These are phyloP conservation scores for Hagleromyces aurorensis DNA, from an alignment of 805 yeast species.

Conservation along the genomic window DNA sequence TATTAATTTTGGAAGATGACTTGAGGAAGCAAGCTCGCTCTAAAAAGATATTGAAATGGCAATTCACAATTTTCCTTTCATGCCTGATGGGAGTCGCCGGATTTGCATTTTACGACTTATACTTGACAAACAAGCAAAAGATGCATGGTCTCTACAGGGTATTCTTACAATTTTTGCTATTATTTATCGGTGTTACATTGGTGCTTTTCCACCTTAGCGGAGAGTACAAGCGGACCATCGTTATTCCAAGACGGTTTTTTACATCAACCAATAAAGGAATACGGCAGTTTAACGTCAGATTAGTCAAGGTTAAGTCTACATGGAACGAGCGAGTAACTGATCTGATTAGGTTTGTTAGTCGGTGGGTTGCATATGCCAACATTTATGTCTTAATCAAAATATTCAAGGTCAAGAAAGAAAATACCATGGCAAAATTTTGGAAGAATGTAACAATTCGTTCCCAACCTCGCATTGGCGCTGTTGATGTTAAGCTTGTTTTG, in stretches of 20 bases:
- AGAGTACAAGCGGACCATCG: constrained; percentile 78
- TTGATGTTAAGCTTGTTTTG: constrained; percentile 71
- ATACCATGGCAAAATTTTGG: constrained; percentile 19
- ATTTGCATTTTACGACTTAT: constrained; percentile 34
- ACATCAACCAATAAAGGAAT: constrained; percentile 83
- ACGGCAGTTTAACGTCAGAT: constrained; percentile 68
- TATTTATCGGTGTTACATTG: constrained; percentile 59
- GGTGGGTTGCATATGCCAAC: constrained; percentile 19
- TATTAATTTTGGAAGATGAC: constrained; percentile 79
- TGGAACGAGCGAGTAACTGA: constrained; percentile 33
- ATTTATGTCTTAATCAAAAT: constrained; percentile 12
- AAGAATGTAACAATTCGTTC: constrained; percentile 30
- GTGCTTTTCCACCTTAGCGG: constrained; percentile 80
- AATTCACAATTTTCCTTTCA: constrained; percentile 35
- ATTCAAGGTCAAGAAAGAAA: constrained; percentile 10
- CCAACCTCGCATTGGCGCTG: constrained; percentile 63
- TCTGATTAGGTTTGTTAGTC: constrained; percentile 25
- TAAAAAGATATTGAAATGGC: constrained; percentile 53
- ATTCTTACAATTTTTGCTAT: constrained; percentile 44
- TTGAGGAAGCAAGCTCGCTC: constrained; percentile 73
- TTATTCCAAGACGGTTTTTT: constrained; percentile 70
- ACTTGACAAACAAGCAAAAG: constrained; percentile 33
- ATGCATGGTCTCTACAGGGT: constrained; percentile 34
- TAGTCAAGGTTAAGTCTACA: constrained; percentile 52
- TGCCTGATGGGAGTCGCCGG: constrained; percentile 36